Evolutionary conservation across 2,329 filamentous ascomycete species (phyloP).

Genomic region (Fusarium setosum): DNA sequence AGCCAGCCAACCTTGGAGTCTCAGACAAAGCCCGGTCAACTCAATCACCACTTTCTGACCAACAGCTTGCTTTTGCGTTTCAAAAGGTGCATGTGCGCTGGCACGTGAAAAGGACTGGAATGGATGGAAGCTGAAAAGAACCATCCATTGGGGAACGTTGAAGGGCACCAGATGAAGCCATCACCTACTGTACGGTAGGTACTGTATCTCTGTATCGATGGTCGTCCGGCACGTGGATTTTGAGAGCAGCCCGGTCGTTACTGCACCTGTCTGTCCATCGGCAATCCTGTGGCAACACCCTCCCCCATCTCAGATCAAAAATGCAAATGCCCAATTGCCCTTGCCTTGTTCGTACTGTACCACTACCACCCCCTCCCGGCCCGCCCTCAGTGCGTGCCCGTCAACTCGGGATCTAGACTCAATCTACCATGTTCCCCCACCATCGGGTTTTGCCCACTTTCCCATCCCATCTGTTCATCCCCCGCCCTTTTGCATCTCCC

Average conservation of each 20-base stretch:
- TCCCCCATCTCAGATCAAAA: too few relatives aligned
- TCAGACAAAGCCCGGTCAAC: background rate
- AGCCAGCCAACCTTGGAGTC: background rate
- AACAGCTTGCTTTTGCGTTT: background rate
- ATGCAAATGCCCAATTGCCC: too few relatives aligned
- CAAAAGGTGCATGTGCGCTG: background rate
- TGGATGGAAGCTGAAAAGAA: background rate
- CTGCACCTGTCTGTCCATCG: too few relatives aligned
- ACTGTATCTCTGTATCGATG: too few relatives aligned
- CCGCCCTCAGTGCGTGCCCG: conserved; percentile 13
- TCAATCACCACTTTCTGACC: background rate
- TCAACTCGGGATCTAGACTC: conserved; percentile 32
- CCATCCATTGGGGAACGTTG: too few relatives aligned
- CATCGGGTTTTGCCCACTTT: conserved; percentile 35
- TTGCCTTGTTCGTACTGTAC: too few relatives aligned
- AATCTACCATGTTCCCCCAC: conserved; percentile 31
- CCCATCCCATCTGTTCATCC: conserved; percentile 30
- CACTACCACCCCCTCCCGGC: conserved; percentile 21
- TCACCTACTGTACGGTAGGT: too few relatives aligned
- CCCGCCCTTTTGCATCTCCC: conserved; percentile 3
- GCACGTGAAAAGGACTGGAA: background rate
- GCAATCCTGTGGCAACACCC: too few relatives aligned
- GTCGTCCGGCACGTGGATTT: too few relatives aligned
- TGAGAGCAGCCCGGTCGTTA: too few relatives aligned
- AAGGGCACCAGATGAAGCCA: too few relatives aligned